phyloP scores from a whole-genome alignment of 2,329 filamentous ascomycete species.

The Paecilomyces variotii region DNA sequence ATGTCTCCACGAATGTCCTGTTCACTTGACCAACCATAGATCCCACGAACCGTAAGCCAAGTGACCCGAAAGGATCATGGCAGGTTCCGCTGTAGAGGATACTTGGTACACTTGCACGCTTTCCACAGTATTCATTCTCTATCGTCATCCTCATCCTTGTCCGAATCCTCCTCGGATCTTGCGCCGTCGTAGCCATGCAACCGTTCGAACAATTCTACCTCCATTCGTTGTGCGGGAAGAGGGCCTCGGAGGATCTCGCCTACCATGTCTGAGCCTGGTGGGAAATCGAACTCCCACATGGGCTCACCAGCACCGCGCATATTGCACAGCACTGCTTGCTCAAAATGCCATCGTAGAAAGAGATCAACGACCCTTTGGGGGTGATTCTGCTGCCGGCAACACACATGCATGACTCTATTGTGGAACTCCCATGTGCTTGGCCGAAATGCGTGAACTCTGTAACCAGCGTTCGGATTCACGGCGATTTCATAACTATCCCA shows the following conservation, averaged over 20 bases:
- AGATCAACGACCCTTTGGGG: slow-evolving; percentile 1
- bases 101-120: too few relatives aligned
- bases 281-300: slow-evolving; percentile 8
- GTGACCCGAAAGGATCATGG: too few relatives aligned
- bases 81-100: not conserved
- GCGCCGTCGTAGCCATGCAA: not conserved
- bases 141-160: not conserved
- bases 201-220: slow-evolving; percentile 1
- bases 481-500: slow-evolving; percentile 1
- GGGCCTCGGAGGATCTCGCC: slow-evolving; percentile 4
- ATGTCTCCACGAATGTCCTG: too few relatives aligned
- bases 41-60: too few relatives aligned
- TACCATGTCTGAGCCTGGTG: slow-evolving; percentile 9
- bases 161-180: not conserved
- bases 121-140: too few relatives aligned
- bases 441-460: slow-evolving; percentile 1
- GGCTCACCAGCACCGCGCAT: slow-evolving; percentile 9
- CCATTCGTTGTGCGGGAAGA: not conserved
- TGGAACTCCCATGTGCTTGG: not conserved
- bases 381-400: slow-evolving; percentile 1
- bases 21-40: too few relatives aligned
- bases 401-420: slow-evolving; percentile 1
- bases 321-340: slow-evolving; percentile 7
- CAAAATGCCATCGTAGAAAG: slow-evolving; percentile 7
- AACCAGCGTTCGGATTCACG: slow-evolving; percentile 5